These are phyloP conservation scores for Diaporthe caulivora DNA, from an alignment of 2,329 filamentous ascomycete species.

Conservation along the genomic window DNA sequence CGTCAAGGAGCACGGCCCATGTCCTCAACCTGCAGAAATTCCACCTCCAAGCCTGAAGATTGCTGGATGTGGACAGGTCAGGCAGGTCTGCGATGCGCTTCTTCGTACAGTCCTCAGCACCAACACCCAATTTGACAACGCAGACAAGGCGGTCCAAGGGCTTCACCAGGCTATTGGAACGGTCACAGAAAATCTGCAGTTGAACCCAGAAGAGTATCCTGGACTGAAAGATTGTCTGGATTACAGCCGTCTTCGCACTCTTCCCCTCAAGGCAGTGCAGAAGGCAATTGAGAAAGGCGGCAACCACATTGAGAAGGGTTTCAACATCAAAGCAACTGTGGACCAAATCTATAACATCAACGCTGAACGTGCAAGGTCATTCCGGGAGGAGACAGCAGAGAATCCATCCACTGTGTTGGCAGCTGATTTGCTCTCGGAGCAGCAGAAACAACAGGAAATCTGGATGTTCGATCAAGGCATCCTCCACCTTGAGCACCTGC, in stretches of 20 bases:
- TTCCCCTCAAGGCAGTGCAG: slow-evolving; percentile 71
- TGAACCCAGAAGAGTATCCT: slow-evolving; percentile 15
- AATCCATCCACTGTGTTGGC: slow-evolving; percentile 58
- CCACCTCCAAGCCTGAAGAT: slow-evolving; percentile 77
- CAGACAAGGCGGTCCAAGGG: slow-evolving; percentile 74
- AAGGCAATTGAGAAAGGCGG: slow-evolving; percentile 79
- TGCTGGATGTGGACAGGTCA: slow-evolving; percentile 74
- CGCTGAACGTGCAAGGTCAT: slow-evolving; percentile 56
- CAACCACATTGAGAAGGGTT: slow-evolving; percentile 77
- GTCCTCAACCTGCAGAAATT: slow-evolving; percentile 73
- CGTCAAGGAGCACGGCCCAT: slow-evolving; percentile 73
- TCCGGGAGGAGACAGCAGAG: slow-evolving; percentile 55
- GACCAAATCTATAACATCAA: slow-evolving; percentile 80
- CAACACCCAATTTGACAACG: slow-evolving; percentile 62
- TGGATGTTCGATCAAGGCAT: slow-evolving; percentile 67
- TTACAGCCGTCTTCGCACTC: slow-evolving; percentile 77
- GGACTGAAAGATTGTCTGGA: slow-evolving; percentile 57
- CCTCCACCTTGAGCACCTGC: slow-evolving; percentile 68
- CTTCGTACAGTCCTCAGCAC: slow-evolving; percentile 66
- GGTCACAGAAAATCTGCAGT: slow-evolving; percentile 27
- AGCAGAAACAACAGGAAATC: slow-evolving; percentile 69
- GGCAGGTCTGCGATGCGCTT: slow-evolving; percentile 66
- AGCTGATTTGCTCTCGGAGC: slow-evolving; percentile 53
- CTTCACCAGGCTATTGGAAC: slow-evolving; percentile 51
- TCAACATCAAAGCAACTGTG: slow-evolving; percentile 79